Base-by-base conservation (phyloP, 768 basidiomycete species). In the Serpula lacrymans region DNA sequence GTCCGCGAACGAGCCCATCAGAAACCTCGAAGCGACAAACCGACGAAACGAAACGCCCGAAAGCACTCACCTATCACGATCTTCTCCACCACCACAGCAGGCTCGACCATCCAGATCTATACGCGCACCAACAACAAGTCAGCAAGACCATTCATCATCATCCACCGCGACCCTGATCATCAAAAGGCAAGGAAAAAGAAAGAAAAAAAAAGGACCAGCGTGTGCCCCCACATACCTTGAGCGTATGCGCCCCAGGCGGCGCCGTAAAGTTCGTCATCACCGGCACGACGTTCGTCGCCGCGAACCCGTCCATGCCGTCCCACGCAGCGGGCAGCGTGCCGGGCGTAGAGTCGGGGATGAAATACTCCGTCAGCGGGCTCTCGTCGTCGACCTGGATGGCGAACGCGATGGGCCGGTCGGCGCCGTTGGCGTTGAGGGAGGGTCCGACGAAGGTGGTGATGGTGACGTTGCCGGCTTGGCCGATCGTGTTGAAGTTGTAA, bases 11-110 rank as follows among this genome's bases (percentile, higher is more conserved):
- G 14, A 34, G n/a, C n/a, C n/a, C n/a, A n/a, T n/a, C n/a, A n/a
- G n/a, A n/a, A n/a, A n/a, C n/a, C n/a, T n/a, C n/a, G n/a, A n/a
- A n/a, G n/a, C n/a, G n/a, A n/a, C n/a, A n/a, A n/a, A n/a, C n/a
- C n/a, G n/a, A n/a, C n/a, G n/a, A n/a, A n/a, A n/a, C n/a, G n/a
- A n/a, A n/a, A n/a, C n/a, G n/a, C n/a, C n/a, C n/a, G n/a, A n/a
- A 37, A 27, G 37, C 11, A 49, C 63, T 14, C 44, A 80, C 78
- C 61, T 39, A 82, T 78, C 24, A 82, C 69, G 33, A 82, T 73
- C 53, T 78, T 82, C 54, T 82, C 74, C 18, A 81, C 61, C 2
- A 79, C 73, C 10, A 81, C 76, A 3, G 74, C 72, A 5, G 78
- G 75, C 48, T 81, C 78, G 31, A 81, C 69, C 65, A 75, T 72